These are phyloP conservation scores for Platanus orientalis DNA, from an alignment of 164 flowering plant genomes.

Conservation along the genomic window DNA sequence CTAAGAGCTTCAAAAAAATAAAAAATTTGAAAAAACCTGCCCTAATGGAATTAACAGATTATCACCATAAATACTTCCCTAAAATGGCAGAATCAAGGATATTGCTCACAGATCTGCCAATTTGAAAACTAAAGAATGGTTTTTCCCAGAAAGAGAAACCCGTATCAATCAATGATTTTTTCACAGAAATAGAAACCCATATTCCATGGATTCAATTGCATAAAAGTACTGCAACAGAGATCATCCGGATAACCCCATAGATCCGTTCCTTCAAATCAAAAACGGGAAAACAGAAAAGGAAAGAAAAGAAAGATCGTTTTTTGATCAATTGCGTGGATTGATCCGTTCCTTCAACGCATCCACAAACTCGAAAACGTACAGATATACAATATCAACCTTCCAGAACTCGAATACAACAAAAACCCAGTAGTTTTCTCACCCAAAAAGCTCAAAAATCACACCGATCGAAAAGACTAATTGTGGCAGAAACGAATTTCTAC, in stretches of 20 bases:
- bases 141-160: too few species aligned
- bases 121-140: neutral
- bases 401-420: neutral
- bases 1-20: neutral
- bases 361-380: neutral
- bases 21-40: too few species aligned
- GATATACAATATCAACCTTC: too few species aligned
- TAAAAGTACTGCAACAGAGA: neutral
- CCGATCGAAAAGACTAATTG: neutral
- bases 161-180: too few species aligned
- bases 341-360: conserved; percentile 10
- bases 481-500: neutral
- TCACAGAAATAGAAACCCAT: neutral
- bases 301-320: too few species aligned
- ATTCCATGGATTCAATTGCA: neutral
- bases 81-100: neutral
- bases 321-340: neutral
- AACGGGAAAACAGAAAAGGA: too few species aligned
- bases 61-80: neutral
- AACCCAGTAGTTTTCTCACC: neutral
- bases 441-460: too few species aligned
- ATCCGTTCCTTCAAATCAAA: neutral
- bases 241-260: neutral
- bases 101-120: neutral
- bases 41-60: neutral